Base-by-base conservation (phyloP, 768 basidiomycete genomes). In the Mycena capillaripes region DNA sequence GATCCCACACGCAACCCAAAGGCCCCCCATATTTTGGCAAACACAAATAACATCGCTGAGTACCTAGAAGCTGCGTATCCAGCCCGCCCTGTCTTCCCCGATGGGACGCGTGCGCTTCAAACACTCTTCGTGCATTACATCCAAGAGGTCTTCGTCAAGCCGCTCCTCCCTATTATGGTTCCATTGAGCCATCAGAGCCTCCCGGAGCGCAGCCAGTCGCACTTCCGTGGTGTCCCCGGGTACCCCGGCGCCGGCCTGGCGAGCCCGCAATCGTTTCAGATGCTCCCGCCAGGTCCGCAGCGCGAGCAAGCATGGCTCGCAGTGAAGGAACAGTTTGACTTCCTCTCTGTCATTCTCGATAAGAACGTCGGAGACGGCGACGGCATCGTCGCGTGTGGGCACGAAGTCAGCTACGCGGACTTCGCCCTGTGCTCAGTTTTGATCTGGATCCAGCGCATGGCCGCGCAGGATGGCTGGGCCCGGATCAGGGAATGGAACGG, bases 401-500 rank as follows among this genome's bases (percentile, higher is more conserved):
- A 85, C 40, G 90, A 92, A 23, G 84, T 93, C 59, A 89, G 88
- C 12, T 93, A 93, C 74, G 92, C 91, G 2, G 93, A 94, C 75
- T 94, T 94, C 77, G 89, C 91, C 6, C 80, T 95, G 25, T 93
- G 92, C 74, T 89, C 93, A 0, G 87, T 92, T 21, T 80, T 94
- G 48, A 87, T 94, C 55, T 95, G 92, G 92, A 90, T 94, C 48
- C 90, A 93, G 78, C 85, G 88, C 57, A 89, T 94, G 77, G 88
- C 92, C 4, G 87, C 91, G n/a, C 89, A 91, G 66, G 92, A 94
- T 72, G 92, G 91, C 17, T 95, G 93, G 93, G 82, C 86, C 27
- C 82, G 89, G 63, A 86, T 94, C n/a, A 81, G 89, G 59, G 86
- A 87, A 30, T 94, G 93, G 93, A 90, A 92, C 76, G 86, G 84